These are phyloP conservation scores for Curvularia sp. DNA, from an alignment of 2,329 filamentous ascomycete species.

Conservation along the genomic window DNA sequence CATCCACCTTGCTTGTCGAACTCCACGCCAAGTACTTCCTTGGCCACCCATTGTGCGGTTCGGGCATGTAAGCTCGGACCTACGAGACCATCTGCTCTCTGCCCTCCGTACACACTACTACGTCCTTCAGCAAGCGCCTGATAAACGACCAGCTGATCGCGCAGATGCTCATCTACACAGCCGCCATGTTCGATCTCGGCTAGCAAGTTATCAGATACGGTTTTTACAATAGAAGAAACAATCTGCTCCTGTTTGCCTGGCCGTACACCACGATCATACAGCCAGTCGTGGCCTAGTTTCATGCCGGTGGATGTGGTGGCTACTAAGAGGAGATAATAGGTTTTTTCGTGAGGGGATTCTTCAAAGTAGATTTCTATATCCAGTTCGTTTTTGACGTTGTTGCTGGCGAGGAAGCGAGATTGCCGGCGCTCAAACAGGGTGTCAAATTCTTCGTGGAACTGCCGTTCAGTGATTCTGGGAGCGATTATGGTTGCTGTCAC, in stretches of 20 bases:
- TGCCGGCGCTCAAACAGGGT: conserved; percentile 32
- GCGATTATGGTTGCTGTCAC: conserved; percentile 52
- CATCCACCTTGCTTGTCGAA: conserved; percentile 51
- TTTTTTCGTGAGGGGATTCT: conserved; percentile 53
- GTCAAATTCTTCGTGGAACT: conserved; percentile 38
- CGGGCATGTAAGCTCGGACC: conserved; percentile 54
- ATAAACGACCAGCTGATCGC: conserved; percentile 67
- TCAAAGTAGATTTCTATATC: conserved; percentile 47
- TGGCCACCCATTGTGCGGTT: conserved; percentile 57
- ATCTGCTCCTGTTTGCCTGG: conserved; percentile 33
- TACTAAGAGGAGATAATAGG: conserved; percentile 63
- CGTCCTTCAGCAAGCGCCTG: conserved; percentile 61
- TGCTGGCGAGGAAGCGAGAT: conserved; percentile 24
- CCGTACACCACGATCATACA: conserved; percentile 51
- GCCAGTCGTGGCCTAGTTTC: conserved; percentile 60
- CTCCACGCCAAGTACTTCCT: conserved; percentile 48
- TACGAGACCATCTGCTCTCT: conserved; percentile 28
- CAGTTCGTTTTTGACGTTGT: neutral
- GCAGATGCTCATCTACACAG: conserved; percentile 63
- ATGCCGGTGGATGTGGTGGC: conserved; percentile 59
- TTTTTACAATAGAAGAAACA: conserved; percentile 51
- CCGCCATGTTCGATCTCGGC: conserved; percentile 57
- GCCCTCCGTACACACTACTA: conserved; percentile 47
- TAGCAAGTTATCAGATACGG: conserved; percentile 56
- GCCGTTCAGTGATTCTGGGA: conserved; percentile 41